Percentiles rank a stretch among this genome's conserved stretches.
Conservation (phyloP, 164 flowering plant species). For the Brasenia schreberi region DNA sequence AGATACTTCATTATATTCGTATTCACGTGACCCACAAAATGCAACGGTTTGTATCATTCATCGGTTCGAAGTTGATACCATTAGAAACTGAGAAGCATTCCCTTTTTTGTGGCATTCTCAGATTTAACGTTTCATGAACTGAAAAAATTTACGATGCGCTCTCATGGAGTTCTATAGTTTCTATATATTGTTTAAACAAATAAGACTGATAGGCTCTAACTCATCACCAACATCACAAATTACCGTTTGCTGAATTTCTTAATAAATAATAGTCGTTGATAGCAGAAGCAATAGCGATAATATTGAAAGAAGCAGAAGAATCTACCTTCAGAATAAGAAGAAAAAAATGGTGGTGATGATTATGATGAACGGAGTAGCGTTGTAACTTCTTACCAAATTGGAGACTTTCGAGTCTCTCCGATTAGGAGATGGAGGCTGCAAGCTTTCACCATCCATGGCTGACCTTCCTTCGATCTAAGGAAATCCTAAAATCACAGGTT, state of each 20-base stretch:
- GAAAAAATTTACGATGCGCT: no score
- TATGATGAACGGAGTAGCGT: not conserved
- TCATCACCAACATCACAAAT: no score
- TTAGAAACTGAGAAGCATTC: no score
- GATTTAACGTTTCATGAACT: no score
- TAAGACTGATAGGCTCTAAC: no score
- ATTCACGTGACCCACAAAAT: not conserved
- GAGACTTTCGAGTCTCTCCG: constrained; percentile 7
- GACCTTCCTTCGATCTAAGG: constrained; percentile 6
- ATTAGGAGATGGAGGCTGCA: constrained; percentile 12
- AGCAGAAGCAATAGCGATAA: not conserved
- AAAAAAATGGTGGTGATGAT: not conserved
- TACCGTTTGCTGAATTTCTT: not conserved
- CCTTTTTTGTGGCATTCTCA: no score
- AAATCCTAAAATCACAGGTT: not conserved
- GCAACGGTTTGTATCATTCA: not conserved
- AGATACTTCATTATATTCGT: no score
- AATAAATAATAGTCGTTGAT: not conserved
- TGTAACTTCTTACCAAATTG: constrained; percentile 6
- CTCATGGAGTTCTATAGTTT: no score
- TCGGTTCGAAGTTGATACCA: not conserved
- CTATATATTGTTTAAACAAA: no score
- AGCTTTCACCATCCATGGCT: constrained; percentile 1
- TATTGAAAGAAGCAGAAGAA: not conserved
- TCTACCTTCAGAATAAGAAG: not conserved